Evolutionary conservation across 768 basidiomycete genomes (phyloP).

Genomic region (Artomyces pyxidatus): DNA sequence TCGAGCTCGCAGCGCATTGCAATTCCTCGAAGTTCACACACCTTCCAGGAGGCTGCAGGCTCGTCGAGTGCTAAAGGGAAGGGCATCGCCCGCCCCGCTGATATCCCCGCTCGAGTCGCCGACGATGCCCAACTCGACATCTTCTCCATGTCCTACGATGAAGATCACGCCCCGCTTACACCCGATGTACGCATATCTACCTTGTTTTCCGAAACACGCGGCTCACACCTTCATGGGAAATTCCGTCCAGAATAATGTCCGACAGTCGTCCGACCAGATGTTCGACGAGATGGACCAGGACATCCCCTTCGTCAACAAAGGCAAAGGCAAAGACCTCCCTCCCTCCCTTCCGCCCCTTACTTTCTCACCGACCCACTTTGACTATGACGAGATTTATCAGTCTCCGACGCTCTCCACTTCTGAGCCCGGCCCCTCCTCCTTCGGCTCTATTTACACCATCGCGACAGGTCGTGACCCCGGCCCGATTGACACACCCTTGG

Average conservation of each 20-base stretch:
- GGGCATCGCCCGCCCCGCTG: conserved; percentile 42
- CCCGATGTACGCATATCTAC: too few species aligned
- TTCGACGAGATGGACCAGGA: conserved; percentile 8
- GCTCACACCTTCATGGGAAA: too few species aligned
- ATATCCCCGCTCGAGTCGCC: conserved; percentile 33
- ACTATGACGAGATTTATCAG: conserved; percentile 33
- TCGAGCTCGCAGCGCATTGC: not conserved
- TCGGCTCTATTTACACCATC: conserved; percentile 14
- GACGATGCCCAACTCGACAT: conserved; percentile 20
- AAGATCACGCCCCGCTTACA: too few species aligned
- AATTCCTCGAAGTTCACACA: not conserved
- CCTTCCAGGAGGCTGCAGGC: not conserved
- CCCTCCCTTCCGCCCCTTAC: conserved; percentile 60
- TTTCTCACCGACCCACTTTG: conserved; percentile 48
- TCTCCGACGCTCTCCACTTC: conserved; percentile 22
- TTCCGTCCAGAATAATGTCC: not conserved
- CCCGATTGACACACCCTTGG: not conserved
- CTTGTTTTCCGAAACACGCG: too few species aligned
- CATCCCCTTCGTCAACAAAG: conserved; percentile 29
- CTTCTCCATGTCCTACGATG: conserved; percentile 19
- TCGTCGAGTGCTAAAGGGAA: conserved; percentile 43
- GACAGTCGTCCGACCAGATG: not conserved
- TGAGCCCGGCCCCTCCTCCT: conserved; percentile 27
- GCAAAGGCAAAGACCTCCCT: conserved; percentile 45
- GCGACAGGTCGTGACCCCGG: not conserved